phyloP scores from a whole-genome alignment of 1,284 basidiomycete species.

The Tylopilus sp. region DNA sequence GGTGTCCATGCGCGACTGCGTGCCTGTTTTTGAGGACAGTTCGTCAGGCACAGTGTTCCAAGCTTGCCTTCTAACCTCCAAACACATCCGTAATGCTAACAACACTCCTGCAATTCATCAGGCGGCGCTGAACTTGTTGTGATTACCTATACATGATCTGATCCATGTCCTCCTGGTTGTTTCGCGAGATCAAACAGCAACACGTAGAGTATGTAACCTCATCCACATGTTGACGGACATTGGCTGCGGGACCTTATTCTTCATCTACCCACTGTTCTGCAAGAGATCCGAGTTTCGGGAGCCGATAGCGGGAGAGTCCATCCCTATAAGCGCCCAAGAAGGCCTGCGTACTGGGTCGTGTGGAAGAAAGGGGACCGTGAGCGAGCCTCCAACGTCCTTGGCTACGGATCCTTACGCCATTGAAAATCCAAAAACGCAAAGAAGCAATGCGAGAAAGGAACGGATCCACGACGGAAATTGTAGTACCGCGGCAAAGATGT shows the following conservation, averaged over 20 bases:
- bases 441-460: slow-evolving; percentile 44
- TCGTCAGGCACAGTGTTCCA: not conserved
- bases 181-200: slow-evolving; percentile 1
- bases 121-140: slow-evolving; percentile 32
- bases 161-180: not conserved
- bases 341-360: slow-evolving; percentile 50
- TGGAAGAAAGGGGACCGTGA: slow-evolving; percentile 5
- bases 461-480: slow-evolving; percentile 48
- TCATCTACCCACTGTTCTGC: slow-evolving; percentile 75
- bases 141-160: not conserved
- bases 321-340: slow-evolving; percentile 60
- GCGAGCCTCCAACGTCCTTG: not conserved
- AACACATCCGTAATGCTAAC: slow-evolving; percentile 2
- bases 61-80: slow-evolving; percentile 40
- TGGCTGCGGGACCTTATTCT: slow-evolving; percentile 41
- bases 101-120: slow-evolving; percentile 16
- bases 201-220: not conserved
- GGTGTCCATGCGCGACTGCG: not conserved
- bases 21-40: not conserved
- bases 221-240: not conserved
- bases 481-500: slow-evolving; percentile 55
- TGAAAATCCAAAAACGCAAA: slow-evolving; percentile 42
- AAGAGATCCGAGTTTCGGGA: slow-evolving; percentile 65
- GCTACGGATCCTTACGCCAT: slow-evolving; percentile 50
- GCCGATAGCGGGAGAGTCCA: slow-evolving; percentile 50